Evolutionary conservation across 148 eudicot species (phyloP), one percentile per base, ranked within the genome.

Genomic region (Linanthus parryae): DNA sequence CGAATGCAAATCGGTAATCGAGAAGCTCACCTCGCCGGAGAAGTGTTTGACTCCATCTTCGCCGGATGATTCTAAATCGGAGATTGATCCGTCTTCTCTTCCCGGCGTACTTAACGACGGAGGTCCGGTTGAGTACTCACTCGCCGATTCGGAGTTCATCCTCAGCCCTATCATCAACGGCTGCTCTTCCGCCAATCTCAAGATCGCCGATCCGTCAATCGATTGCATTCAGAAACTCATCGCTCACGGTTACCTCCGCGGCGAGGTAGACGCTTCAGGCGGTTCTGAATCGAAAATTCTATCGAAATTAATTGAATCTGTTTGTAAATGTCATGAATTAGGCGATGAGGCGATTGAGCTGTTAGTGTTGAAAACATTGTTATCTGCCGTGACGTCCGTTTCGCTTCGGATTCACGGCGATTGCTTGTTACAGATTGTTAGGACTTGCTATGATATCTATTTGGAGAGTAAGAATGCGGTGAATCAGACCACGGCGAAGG

Each of bases 401-500:
- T 70, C 75, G 18, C 47, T 92, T 19, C 58, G 98, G 20, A 82
- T 87, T 21, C 96, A 87, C 25, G 98, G 98, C 0, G 98, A 92
- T 65, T 84, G 87, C 20, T 76, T 92, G 71, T 52, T 92, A 55
- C 81, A 73, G 42, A 73, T 84, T 39, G 90, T 92, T 1, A 61
- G 94, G 66, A 92, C 98, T 39, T 81, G 86, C 50, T 92, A 92
- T 48, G 98, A 92, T 64, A 64, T 92, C 5, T 87, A 84, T 52
- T 55, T 92, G 52, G 84, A 64, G 36, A 92, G 95, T 66, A 86
- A 71, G 72, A 92, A 77, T 67, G 74, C 73, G 63, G 96, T 92
- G 67, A 92, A 92, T 75, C 98, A 92, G 68, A 81, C 85, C 0
- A 92, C 99, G 1, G 91, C 99, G 0, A 92, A 92, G 56, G 99